Evolutionary conservation across 768 basidiomycete genomes (phyloP).

Genomic region (Trametes cingulata): DNA sequence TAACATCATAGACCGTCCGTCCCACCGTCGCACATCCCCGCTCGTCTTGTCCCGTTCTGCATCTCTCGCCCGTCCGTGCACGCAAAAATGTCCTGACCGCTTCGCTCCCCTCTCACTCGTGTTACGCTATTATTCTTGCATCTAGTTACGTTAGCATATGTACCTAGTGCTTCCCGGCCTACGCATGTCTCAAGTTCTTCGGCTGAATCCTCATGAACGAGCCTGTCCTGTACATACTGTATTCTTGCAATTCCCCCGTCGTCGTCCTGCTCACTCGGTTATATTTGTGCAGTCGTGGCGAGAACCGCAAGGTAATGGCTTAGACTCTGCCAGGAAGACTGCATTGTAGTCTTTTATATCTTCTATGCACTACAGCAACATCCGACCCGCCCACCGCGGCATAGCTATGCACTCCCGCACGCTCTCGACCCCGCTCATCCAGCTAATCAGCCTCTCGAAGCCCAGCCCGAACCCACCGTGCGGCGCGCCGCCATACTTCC

Average conservation of each 20-base stretch:
- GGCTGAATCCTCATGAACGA: not conserved
- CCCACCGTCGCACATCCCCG: not conserved
- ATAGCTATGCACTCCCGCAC: constrained; percentile 92
- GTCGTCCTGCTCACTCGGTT: not conserved
- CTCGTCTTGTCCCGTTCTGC: not conserved
- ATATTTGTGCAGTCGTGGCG: too few relatives aligned
- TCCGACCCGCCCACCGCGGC: constrained; percentile 84
- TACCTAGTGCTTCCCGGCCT: not conserved
- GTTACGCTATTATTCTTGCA: constrained; percentile 1
- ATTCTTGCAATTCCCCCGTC: not conserved
- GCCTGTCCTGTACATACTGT: constrained; percentile 11
- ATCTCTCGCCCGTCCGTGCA: not conserved
- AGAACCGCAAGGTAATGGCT: too few relatives aligned
- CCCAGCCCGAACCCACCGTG: constrained; percentile 98
- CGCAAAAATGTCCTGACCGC: not conserved
- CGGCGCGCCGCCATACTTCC: constrained; percentile 82
- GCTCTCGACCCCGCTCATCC: constrained; percentile 86
- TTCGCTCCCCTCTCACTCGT: not conserved
- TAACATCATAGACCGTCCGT: not conserved
- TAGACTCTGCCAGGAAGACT: too few relatives aligned
- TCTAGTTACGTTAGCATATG: constrained; percentile 1
- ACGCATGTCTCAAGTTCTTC: not conserved
- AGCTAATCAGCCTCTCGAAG: constrained; percentile 87
- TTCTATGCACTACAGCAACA: constrained; percentile 50
- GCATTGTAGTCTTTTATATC: too few relatives aligned